These are phyloP conservation scores for Dendrothele bispora DNA, from an alignment of 768 basidiomycete species.

Conservation along the genomic window DNA sequence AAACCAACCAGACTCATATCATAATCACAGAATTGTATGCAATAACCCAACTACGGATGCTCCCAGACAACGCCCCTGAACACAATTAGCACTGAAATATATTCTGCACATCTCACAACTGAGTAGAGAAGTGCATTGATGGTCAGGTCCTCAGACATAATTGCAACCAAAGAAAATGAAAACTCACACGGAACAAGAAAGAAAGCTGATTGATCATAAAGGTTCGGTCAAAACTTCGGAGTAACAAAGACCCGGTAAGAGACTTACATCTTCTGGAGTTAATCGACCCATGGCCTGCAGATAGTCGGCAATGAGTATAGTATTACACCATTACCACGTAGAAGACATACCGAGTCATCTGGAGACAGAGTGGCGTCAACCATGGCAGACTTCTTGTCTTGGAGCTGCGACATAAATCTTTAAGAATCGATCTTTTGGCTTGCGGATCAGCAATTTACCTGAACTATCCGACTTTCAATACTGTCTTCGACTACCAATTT, in stretches of 20 bases:
- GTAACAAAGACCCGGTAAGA: conserved; percentile 1
- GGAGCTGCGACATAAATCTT: conserved; percentile 47
- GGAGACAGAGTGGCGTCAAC: conserved; percentile 83
- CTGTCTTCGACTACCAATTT: conserved; percentile 95
- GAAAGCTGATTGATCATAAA: conserved; percentile 36
- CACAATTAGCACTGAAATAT: no score
- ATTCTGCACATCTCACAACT: no score
- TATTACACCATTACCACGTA: neutral
- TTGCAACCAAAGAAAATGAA: no score
- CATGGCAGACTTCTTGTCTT: conserved; percentile 98
- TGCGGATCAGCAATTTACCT: conserved; percentile 41
- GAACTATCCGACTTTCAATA: conserved; percentile 93
- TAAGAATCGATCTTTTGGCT: conserved; percentile 2
- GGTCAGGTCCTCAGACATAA: no score
- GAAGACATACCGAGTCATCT: conserved; percentile 63
- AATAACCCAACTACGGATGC: no score
- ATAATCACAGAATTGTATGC: no score
- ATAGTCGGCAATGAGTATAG: conserved; percentile 3
- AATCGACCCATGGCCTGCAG: conserved; percentile 87
- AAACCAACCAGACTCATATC: no score
- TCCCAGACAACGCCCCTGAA: no score
- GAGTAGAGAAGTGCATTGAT: no score
- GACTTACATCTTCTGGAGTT: conserved; percentile 77
- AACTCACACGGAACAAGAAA: conserved; percentile 47
- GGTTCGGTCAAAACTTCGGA: neutral